Conservation (phyloP, 768 basidiomycete genomes). For the Pholiota molesta region DNA sequence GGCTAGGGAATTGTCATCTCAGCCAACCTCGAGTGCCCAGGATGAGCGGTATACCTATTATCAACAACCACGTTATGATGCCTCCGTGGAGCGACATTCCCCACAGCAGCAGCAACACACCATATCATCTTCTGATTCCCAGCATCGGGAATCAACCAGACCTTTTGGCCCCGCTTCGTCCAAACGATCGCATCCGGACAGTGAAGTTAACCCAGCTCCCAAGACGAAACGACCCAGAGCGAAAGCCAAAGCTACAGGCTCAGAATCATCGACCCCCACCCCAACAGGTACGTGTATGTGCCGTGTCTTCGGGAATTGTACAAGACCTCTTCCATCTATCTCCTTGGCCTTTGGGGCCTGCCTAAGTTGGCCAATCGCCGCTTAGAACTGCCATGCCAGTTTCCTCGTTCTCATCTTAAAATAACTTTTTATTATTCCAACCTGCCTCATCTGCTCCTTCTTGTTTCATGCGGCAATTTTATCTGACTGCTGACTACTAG, state of each 20-base stretch:
- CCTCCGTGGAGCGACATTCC: constrained; percentile 12
- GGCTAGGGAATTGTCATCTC: constrained; percentile 47
- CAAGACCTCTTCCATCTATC: not conserved
- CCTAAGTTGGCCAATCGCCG: constrained; percentile 7
- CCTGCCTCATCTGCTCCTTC: constrained; percentile 6
- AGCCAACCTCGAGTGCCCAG: constrained; percentile 26
- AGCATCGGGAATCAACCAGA: constrained; percentile 2
- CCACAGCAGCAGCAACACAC: constrained; percentile 16
- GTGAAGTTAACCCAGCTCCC: constrained; percentile 40
- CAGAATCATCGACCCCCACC: constrained; percentile 20
- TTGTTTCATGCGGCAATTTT: constrained; percentile 6
- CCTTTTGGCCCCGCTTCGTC: constrained; percentile 20
- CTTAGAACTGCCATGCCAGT: not conserved
- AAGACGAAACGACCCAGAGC: constrained; percentile 37
- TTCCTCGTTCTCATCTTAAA: constrained; percentile 15
- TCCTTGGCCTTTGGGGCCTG: constrained; percentile 11
- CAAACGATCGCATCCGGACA: constrained; percentile 38
- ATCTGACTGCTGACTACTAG: constrained; percentile 7
- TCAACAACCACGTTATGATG: constrained; percentile 27
- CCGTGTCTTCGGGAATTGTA: constrained; percentile 12
- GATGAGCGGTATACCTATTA: constrained; percentile 35
- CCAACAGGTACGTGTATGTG: constrained; percentile 25
- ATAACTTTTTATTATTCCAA: constrained; percentile 8
- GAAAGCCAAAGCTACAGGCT: constrained; percentile 47
- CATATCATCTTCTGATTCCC: constrained; percentile 7